Evolutionary conservation across 2,329 filamentous ascomycete genomes (phyloP), one percentile per base, ranked within the genome.

Genomic region (Dothideomycetidae sp.): DNA sequence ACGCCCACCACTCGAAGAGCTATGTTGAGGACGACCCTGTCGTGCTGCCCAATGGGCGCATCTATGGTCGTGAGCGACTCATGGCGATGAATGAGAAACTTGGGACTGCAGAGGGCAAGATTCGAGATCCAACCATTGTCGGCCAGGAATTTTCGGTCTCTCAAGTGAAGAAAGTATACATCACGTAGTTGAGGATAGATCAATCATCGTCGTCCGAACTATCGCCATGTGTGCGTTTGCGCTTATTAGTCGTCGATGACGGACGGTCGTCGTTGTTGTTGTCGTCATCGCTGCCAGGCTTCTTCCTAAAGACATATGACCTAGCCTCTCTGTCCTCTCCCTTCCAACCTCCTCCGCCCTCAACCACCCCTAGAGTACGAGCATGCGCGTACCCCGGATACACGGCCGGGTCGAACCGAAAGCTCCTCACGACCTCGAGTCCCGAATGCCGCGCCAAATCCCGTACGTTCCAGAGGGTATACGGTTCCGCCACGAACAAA

Each of bases 1-100:
- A 96, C 51, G 90, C 90, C 2, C 81, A 93, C 52, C 90, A 98
- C 57, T 86, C 81, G 18, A 92, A 92, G 66, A 93, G 84, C 54
- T 81, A 84, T 44, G 83, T 96, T 18, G 88, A 93, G 53, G 75
- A 75, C 31, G 86, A 96, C 53, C 71, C 90, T 1, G 71, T 93
- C 13, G 71, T 96, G 30, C 61, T 98, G 39, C 90, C 90, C 15
- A 94, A 93, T 55, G 78, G 81, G 1, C 70, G 83, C 36, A 80
- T 92, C 7, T 94, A 93, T 54, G 83, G 88, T 13, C 70, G 74
- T 41, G 73, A 79, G 39, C 67, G 78, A 35, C 64, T 98, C 34
- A 64, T 79, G 43, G 73, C 81, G 40, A 75, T 90, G 56, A 82
- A 86, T 39, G 71, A 73, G 51, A 94, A 93, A 62, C 66, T 84